Conservation (phyloP, 2,329 filamentous ascomycete species). For the Beauveria varroae region DNA sequence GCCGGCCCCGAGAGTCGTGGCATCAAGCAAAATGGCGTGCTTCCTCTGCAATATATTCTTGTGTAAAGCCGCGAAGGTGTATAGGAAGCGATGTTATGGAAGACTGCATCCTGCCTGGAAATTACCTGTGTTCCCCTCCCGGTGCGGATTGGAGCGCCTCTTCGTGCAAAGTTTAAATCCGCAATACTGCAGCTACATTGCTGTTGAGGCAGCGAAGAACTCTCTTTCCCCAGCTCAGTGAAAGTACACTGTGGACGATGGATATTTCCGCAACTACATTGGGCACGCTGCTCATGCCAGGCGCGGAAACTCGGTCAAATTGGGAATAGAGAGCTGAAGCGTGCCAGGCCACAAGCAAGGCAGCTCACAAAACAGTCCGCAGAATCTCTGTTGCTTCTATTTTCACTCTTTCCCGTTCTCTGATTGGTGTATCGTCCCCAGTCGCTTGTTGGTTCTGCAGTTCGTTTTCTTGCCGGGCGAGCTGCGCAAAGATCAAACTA, state of each 20-base stretch:
- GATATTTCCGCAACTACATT: conserved; percentile 1
- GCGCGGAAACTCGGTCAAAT: not conserved
- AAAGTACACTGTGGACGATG: conserved; percentile 2
- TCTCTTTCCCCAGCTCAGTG: not conserved
- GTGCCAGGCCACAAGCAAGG: not conserved
- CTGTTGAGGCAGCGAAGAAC: not conserved
- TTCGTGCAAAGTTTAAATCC: conserved; percentile 6
- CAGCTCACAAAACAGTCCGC: too few species aligned
- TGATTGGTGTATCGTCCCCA: too few species aligned
- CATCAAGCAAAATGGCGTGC: conserved; percentile 44
- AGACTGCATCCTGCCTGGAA: conserved; percentile 27
- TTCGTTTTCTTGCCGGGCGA: too few species aligned
- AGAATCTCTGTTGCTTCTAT: too few species aligned
- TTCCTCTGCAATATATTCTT: conserved; percentile 44
- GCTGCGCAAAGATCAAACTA: too few species aligned
- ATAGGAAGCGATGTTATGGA: conserved; percentile 35
- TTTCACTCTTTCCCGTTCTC: too few species aligned
- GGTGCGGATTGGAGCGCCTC: not conserved
- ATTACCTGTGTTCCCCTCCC: not conserved
- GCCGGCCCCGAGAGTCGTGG: conserved; percentile 32
- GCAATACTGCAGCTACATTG: not conserved
- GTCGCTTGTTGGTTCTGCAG: too few species aligned
- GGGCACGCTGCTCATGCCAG: not conserved
- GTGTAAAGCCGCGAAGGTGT: conserved; percentile 30
- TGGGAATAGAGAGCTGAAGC: not conserved